Evolutionary conservation across 176 grass and related monocot species (phyloP).

Genomic region (Oryza nivara): DNA sequence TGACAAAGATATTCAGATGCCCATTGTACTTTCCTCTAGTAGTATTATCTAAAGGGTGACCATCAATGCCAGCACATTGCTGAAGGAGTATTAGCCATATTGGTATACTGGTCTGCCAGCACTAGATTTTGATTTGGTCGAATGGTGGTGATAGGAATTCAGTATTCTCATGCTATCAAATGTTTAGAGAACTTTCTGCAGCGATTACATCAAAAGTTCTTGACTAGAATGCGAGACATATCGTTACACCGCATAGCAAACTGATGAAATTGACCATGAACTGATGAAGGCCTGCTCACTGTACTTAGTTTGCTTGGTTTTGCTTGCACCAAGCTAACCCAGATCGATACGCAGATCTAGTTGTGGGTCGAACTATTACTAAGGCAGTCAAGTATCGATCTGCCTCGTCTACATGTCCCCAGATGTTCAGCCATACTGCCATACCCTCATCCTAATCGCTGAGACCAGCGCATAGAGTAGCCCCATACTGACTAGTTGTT

Average conservation of each 20-base stretch:
- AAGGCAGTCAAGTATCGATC: constrained; percentile 15
- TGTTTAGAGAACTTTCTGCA: not conserved
- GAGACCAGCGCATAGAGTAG: constrained; percentile 15
- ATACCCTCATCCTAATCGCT: constrained; percentile 1
- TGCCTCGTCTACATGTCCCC: constrained; percentile 18
- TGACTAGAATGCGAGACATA: not conserved
- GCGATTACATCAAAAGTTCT: not conserved
- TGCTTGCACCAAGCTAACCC: not conserved
- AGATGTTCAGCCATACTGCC: not conserved
- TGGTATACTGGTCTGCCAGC: not conserved
- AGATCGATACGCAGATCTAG: not conserved
- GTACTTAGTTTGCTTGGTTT: not conserved
- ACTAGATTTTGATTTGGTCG: not conserved
- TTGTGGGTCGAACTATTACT: too few relatives aligned
- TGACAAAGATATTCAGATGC: not conserved
- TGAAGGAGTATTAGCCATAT: not conserved
- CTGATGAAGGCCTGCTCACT: not conserved
- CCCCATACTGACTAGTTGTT: not conserved
- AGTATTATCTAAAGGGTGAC: not conserved
- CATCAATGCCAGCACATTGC: not conserved
- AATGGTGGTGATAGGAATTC: not conserved
- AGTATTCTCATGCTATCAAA: not conserved
- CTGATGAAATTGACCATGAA: not conserved
- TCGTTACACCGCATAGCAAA: not conserved
- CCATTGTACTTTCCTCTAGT: too few relatives aligned